These are phyloP conservation scores for Candida sanyiensis DNA, from an alignment of 805 yeast species.

Conservation along the genomic window DNA sequence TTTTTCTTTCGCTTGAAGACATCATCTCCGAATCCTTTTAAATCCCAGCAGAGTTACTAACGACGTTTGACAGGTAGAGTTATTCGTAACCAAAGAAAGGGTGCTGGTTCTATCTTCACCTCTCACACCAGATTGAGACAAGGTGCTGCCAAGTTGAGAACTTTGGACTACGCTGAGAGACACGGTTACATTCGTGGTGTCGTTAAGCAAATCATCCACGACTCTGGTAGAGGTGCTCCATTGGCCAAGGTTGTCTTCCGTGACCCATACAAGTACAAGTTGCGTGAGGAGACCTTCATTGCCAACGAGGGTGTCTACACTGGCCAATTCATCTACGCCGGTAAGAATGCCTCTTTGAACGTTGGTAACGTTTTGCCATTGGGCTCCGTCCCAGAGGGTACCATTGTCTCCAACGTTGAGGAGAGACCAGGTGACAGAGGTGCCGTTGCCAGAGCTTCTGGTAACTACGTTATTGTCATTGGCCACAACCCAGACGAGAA, in stretches of 20 bases:
- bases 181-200: constrained; percentile 99
- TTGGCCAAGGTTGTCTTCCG: constrained; percentile 98
- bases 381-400: constrained; percentile 98
- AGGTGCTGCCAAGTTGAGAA: constrained; percentile 99
- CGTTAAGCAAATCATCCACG: constrained; percentile 97
- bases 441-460: constrained; percentile 99
- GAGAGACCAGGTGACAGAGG: constrained; percentile 99
- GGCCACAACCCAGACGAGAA: constrained; percentile 99
- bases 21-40: no score
- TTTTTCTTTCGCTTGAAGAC: no score
- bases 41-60: no score
- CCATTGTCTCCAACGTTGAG: constrained; percentile 96
- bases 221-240: constrained; percentile 99
- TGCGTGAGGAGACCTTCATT: constrained; percentile 97
- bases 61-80: constrained; percentile 76
- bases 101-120: constrained; percentile 99
- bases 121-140: constrained; percentile 99
- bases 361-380: constrained; percentile 97
- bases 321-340: constrained; percentile 98
- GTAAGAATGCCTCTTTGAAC: constrained; percentile 95
- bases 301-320: constrained; percentile 99
- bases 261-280: constrained; percentile 98
- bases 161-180: constrained; percentile 98
- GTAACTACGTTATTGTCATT: constrained; percentile 97
- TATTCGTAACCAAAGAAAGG: constrained; percentile 99